These are phyloP conservation scores for Amanita thiersii DNA, from an alignment of 768 basidiomycete genomes.

Conservation along the genomic window DNA sequence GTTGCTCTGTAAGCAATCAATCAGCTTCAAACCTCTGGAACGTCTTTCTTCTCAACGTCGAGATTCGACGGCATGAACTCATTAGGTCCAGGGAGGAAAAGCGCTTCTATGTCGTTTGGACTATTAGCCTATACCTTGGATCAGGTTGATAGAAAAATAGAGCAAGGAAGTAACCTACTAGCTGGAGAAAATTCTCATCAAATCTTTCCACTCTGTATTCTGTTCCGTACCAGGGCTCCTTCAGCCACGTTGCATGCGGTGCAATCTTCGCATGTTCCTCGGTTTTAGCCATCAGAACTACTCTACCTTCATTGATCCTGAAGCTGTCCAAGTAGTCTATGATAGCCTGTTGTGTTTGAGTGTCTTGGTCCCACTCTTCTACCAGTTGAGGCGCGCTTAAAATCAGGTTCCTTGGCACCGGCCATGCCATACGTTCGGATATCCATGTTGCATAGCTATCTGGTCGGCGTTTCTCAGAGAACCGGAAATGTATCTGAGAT, in stretches of 20 bases:
- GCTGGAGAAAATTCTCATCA: conserved; percentile 50
- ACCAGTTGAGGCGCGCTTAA: conserved; percentile 65
- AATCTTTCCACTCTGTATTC: conserved; percentile 71
- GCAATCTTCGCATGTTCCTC: conserved; percentile 48
- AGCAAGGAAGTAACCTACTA: conserved; percentile 26
- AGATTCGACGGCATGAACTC: conserved; percentile 86
- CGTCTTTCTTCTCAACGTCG: conserved; percentile 70
- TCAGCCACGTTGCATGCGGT: conserved; percentile 45
- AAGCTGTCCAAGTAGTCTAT: conserved; percentile 54
- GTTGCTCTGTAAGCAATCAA: background rate
- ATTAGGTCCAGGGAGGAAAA: conserved; percentile 80
- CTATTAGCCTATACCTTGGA: conserved; percentile 43
- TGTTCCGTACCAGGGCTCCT: conserved; percentile 92
- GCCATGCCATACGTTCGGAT: conserved; percentile 69
- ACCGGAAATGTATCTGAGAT: conserved; percentile 71
- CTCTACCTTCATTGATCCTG: conserved; percentile 49
- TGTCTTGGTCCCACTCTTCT: conserved; percentile 62
- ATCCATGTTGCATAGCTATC: conserved; percentile 75
- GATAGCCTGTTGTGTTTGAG: conserved; percentile 42
- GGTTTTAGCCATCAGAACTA: conserved; percentile 73
- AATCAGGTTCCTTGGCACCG: conserved; percentile 70
- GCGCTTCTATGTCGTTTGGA: conserved; percentile 55
- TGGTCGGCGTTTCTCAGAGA: conserved; percentile 76
- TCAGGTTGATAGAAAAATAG: background rate
- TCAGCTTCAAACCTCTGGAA: conserved; percentile 41